Base-by-base conservation (phyloP, 1,284 basidiomycete genomes). In the Cryptococcus sp. region DNA sequence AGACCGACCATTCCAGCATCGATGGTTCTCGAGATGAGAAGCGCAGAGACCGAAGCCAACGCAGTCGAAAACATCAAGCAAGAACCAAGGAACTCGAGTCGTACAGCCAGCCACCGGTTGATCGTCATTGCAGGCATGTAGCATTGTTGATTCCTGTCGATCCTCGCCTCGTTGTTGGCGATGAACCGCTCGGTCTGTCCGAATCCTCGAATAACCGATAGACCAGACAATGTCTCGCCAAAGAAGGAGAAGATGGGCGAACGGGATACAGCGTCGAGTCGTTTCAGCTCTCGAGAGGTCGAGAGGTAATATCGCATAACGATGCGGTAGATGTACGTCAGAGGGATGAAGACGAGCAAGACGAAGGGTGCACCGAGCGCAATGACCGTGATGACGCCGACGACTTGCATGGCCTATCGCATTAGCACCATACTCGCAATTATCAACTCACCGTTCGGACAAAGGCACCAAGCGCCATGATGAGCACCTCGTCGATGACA, bases 1-100 rank as follows among this genome's bases (percentile, higher is more conserved):
- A 97, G 77, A n/a, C 93, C 93, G 33, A 95, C 87, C 23, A 94
- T 75, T 0, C 91, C 92, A 1, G 90, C 87, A 69, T 95, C 87
- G 33, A 95, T 72, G 26, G 65, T 82, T 7, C 79, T 83, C 5
- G 81, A 83, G 19, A 83, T 75, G 16, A 93, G 77, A 3, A 78
- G 57, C 0, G 86, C 85, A 0, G 86, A 84, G 55, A 95, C 79
- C 0, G 89, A 82, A 43, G 91, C 73, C 1, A 78, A 53, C 0
- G 86, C 85, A 0, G 87, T 82, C 10, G 83, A 75, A 47, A 92
- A 76, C 60, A 94, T 92, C 63, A 94, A 83, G 57, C 81, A 73
- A 9, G 83, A 80, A 2, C 92, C 92, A 26, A 94, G 81, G 56
- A 89, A 83, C 63, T 93, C 89, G 41, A 79, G 69, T 28, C 78